Evolutionary conservation across 2,329 filamentous ascomycete genomes (phyloP), one percentile per base, ranked within the genome.

Genomic region (Trichoderma asperellum): DNA sequence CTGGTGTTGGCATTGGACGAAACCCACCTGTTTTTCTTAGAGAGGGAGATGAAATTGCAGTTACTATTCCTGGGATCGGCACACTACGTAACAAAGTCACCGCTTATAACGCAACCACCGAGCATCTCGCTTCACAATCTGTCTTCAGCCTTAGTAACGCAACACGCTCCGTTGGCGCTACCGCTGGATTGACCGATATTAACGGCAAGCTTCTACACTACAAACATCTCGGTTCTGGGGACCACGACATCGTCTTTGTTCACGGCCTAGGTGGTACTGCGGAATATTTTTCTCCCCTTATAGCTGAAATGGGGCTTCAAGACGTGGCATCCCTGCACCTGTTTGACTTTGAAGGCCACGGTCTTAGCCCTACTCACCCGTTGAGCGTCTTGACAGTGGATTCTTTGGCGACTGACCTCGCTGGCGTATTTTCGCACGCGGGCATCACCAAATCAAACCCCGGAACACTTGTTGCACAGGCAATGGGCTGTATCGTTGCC

Each of bases 281-380:
- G 1, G 64, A 67, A 16, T 67, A 49, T 11, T 67, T 58, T 21
- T 35, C 43, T 1, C 64, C 55, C 1, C 10, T 67, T 4, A 52
- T 67, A 29, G 49, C 55, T 10, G 5, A 37, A 16, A 14, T 59
- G 21, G 29, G 6, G 11, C 55, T 67, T 1, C 40, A 29, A 5
- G 34, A 67, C 2, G 16, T 2, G 16, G 55, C 32, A 27, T 52
- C n/a, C 5, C n/a, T 59, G 40, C 64, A 67, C 11, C 14, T 67
- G 29, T 67, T 67, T 37, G 64, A 67, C 64, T 52, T 67, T 59
- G 64, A 67, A 21, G 64, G 64, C 32, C 64, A 67, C 27, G 64
- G 64, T 7, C 37, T 67, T 21, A 67, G 64, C 2, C 64, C 64
- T 52, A 67, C 64, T 3, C 64, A 59, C 18, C 64, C 64, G 40